phyloP scores from a whole-genome alignment of 2,329 filamentous ascomycete genomes.

The Monosporascus sp. region DNA sequence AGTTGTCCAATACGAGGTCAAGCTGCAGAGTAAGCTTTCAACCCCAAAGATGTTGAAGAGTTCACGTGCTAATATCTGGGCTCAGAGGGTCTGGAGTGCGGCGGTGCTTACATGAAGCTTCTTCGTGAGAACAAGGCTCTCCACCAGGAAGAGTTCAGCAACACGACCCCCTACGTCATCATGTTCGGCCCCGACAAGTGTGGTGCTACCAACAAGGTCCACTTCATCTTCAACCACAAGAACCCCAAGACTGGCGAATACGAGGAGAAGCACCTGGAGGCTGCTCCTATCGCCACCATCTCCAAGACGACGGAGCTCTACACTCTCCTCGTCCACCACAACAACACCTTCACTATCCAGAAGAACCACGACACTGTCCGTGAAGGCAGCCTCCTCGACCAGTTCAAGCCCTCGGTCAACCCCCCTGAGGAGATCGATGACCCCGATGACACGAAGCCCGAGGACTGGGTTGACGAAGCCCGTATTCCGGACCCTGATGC shows the following conservation, averaged over 20 bases:
- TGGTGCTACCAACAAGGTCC: constrained; percentile 96
- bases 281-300: constrained; percentile 79
- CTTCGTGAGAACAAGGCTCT: constrained; percentile 96
- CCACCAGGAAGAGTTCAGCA: constrained; percentile 95
- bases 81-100: constrained; percentile 87
- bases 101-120: constrained; percentile 98
- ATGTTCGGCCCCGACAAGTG: constrained; percentile 99
- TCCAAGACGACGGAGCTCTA: constrained; percentile 92
- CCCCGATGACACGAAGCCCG: constrained; percentile 86
- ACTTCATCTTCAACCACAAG: constrained; percentile 99
- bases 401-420: constrained; percentile 92
- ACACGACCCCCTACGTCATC: constrained; percentile 95
- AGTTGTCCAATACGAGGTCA: constrained; percentile 98
- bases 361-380: constrained; percentile 87
- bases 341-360: constrained; percentile 91
- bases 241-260: constrained; percentile 99
- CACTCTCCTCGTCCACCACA: constrained; percentile 91
- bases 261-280: constrained; percentile 96
- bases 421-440: constrained; percentile 93
- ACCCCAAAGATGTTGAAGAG: not conserved
- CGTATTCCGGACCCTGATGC: constrained; percentile 89
- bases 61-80: constrained; percentile 26
- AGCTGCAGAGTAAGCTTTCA: constrained; percentile 82
- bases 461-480: constrained; percentile 90
- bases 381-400: constrained; percentile 86